phyloP scores from a whole-genome alignment of 139 green algal species.

The Pedinophyceae sp. region DNA sequence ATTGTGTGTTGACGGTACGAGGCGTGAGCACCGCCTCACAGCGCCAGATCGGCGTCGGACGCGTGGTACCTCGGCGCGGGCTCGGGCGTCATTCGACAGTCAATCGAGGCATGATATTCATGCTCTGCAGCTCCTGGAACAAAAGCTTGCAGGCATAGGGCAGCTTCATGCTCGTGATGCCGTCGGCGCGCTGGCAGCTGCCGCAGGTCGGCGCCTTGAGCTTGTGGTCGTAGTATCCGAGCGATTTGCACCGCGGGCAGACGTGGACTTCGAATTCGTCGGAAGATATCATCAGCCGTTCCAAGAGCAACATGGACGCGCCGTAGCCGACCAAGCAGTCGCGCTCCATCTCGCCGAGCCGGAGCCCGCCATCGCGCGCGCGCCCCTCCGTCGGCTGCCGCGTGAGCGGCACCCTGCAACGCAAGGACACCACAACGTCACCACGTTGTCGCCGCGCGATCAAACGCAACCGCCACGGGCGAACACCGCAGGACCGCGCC shows the following conservation, averaged over 20 bases:
- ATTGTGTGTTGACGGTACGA: too few relatives aligned
- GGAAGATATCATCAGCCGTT: slow-evolving; percentile 91
- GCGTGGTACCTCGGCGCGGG: too few relatives aligned
- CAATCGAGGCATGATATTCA: slow-evolving; percentile 96
- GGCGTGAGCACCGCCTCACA: too few relatives aligned
- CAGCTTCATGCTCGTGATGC: slow-evolving; percentile 77
- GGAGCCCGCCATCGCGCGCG: slow-evolving; percentile 74
- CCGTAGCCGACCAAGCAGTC: slow-evolving; percentile 93
- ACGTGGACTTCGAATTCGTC: slow-evolving; percentile 93
- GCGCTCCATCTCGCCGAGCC: slow-evolving; percentile 93
- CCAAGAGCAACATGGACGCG: slow-evolving; percentile 81
- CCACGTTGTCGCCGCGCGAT: too few relatives aligned
- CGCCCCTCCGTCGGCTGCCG: slow-evolving; percentile 93
- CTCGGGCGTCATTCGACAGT: too few relatives aligned
- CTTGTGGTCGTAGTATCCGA: slow-evolving; percentile 74
- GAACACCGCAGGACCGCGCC: too few relatives aligned
- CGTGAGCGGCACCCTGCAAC: slow-evolving; percentile 94
- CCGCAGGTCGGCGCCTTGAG: slow-evolving; percentile 39
- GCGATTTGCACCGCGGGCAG: slow-evolving; percentile 80
- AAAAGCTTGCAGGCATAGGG: slow-evolving; percentile 96
- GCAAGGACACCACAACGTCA: too few relatives aligned
- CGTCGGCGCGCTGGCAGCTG: slow-evolving; percentile 30
- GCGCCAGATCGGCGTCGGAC: too few relatives aligned
- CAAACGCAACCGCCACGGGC: too few relatives aligned
- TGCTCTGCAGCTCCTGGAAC: slow-evolving; percentile 85